Percentiles rank a stretch among this genome's conserved stretches.
These are phyloP conservation scores for Rubus idaeus DNA, from an alignment of 306 rosid genomes.

Conservation along the genomic window DNA sequence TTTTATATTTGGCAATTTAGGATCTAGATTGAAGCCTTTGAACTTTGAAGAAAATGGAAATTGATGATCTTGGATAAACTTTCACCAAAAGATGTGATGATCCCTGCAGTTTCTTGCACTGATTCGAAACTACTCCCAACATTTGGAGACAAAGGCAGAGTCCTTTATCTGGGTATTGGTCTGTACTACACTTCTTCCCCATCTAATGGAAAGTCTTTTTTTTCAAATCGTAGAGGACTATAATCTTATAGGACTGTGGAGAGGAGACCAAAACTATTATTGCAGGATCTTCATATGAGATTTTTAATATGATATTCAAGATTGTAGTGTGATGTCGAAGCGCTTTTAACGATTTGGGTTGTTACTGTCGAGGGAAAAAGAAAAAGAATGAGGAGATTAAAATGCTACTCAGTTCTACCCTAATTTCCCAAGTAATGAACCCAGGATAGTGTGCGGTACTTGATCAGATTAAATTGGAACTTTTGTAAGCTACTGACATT, in stretches of 20 bases:
- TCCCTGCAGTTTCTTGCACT: background rate
- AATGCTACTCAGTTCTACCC: background rate
- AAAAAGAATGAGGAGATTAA: background rate
- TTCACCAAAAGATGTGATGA: background rate
- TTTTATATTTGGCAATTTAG: background rate
- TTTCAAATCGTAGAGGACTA: background rate
- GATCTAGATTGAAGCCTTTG: background rate
- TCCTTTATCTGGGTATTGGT: background rate
- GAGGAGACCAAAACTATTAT: background rate
- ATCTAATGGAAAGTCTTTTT: background rate
- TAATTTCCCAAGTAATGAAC: too few relatives aligned
- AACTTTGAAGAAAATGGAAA: background rate
- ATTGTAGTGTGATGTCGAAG: background rate
- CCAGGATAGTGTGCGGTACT: background rate
- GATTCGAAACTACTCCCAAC: background rate
- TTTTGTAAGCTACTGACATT: background rate
- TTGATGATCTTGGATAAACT: background rate
- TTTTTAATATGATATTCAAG: background rate
- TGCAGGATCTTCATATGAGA: background rate
- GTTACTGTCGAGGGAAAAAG: background rate
- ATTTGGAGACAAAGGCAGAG: background rate
- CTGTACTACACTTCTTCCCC: background rate
- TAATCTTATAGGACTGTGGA: background rate
- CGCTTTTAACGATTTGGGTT: background rate
- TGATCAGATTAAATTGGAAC: conserved; percentile 6